Base-by-base conservation (phyloP, 495 filamentous ascomycete species). In the Gamarada debralockiae region DNA sequence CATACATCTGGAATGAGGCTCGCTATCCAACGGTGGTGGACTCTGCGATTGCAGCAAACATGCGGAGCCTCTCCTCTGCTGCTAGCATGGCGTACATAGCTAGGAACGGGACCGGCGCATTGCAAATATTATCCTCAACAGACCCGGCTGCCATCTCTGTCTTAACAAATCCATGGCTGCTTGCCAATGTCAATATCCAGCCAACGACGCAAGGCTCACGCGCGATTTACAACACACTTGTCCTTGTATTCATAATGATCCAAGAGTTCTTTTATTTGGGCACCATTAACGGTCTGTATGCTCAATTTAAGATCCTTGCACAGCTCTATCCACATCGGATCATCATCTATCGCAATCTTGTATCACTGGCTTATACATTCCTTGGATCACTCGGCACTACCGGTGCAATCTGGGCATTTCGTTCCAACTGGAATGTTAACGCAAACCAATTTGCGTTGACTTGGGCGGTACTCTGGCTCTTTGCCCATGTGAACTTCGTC, bases 181-280 rank as follows among this genome's bases (percentile, higher is more conserved):
- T 75, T 7, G 17, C 60, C 6, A 61, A 63, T 0, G 53, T 68
- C 47, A 70, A 80, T 50, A 65, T 79, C 40, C 67, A 73, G 42
- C 64, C 71, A 1, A 79, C 75, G 0, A 40, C 64, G 0, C 78
- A 81, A 53, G 78, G 77, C 10, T 71, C 73, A 2, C 65, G 74
- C 0, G 41, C 72, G 0, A 67, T 79, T 52, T 78, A 77, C 65
- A 81, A 81, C 56, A 78, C 75, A 0, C 49, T 80, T 3, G 65
- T 70, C 15, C 71, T 79, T 20, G 70, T 79, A 50, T 57, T 75
- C 2, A 42, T 68, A 48, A 57, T 80, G 14, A 74, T 79, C 52
- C 75, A 78, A 45, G 70, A 78, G 48, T 81, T 81, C 63, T 79
- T 80, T 66, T 81, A 67, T 55, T 62, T 81, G 2, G 67, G 62